Conservation (phyloP, 2,329 filamentous ascomycete species). For the Elsinoe ampelina region DNA sequence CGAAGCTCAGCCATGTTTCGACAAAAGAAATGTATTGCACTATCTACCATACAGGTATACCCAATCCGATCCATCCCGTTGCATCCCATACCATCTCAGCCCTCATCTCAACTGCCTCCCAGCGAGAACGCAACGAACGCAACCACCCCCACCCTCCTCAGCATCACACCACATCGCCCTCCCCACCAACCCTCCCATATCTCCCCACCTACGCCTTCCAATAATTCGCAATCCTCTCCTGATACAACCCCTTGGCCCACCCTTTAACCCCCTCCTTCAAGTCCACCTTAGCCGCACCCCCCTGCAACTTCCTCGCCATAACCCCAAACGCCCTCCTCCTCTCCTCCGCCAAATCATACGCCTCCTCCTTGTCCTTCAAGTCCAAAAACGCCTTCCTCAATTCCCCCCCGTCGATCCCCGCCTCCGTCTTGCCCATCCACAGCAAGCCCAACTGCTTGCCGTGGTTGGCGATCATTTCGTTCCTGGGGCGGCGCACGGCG, state of each 20-base stretch:
- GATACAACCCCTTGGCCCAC: background rate
- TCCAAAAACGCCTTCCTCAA: conserved; percentile 11
- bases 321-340: conserved; percentile 6
- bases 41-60: background rate
- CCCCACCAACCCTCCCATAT: background rate
- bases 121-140: too few relatives aligned
- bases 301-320: conserved; percentile 10
- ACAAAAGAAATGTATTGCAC: background rate
- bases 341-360: conserved; percentile 6
- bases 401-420: conserved; percentile 7
- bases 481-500: conserved; percentile 7
- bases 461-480: conserved; percentile 10
- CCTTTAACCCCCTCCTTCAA: background rate
- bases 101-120: too few relatives aligned
- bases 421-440: conserved; percentile 13
- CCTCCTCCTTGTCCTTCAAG: conserved; percentile 3
- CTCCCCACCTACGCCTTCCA: background rate
- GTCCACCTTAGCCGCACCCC: background rate
- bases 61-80: background rate
- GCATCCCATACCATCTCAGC: background rate
- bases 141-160: background rate
- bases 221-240: conserved; percentile 6
- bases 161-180: background rate
- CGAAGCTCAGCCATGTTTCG: background rate
- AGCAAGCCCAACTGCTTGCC: conserved; percentile 13